A percentile compares a stretch with the other conserved stretches of the same genome.
Conservation (phyloP, 2,329 filamentous ascomycete genomes). For the Tolypocladium pustulatum region DNA sequence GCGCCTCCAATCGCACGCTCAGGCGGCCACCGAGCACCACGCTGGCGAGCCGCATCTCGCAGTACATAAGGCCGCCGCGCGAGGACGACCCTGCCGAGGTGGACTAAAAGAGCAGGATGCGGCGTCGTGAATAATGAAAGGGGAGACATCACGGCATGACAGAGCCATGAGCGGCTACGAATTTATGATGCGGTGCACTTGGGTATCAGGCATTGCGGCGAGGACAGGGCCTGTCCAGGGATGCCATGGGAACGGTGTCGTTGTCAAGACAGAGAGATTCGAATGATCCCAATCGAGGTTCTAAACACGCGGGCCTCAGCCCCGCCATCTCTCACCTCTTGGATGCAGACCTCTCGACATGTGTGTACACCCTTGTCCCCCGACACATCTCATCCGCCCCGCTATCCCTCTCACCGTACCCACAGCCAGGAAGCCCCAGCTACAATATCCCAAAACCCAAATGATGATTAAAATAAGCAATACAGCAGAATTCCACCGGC, state of each 20-base stretch:
- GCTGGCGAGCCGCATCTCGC: constrained; percentile 5
- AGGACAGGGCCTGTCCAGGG: not conserved
- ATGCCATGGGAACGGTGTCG: not conserved
- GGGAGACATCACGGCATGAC: not conserved
- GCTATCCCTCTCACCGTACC: not conserved
- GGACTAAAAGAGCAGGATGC: not conserved
- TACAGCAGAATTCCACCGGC: not conserved
- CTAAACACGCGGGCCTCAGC: not conserved
- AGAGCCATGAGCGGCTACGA: not conserved
- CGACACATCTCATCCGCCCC: not conserved
- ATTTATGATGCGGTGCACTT: not conserved
- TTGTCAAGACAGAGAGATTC: not conserved
- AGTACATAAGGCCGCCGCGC: constrained; percentile 9
- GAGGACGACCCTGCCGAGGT: not conserved
- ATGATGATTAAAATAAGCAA: not conserved
- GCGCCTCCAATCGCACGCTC: not conserved
- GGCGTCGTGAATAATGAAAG: not conserved
- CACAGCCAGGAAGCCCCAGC: not conserved
- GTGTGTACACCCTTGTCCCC: not conserved
- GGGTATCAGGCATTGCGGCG: not conserved
- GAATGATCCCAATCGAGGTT: not conserved
- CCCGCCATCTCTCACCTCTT: not conserved
- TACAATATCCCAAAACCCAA: not conserved
- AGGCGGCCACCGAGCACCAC: constrained; percentile 2
- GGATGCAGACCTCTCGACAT: not conserved